phyloP scores from a whole-genome alignment of 768 basidiomycete species.

The Suillus tomentosus region DNA sequence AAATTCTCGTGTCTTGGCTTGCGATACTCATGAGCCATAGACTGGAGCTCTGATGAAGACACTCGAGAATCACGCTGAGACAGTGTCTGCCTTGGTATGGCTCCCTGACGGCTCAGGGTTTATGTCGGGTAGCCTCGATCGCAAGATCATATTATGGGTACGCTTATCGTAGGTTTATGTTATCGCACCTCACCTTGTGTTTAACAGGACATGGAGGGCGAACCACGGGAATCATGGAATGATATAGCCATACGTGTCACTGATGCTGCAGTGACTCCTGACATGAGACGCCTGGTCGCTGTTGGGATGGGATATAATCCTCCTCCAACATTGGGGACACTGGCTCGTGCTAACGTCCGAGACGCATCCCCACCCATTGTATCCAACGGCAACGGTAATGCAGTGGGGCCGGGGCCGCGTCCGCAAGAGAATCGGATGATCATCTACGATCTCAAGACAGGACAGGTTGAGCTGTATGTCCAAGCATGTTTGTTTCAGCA shows the following conservation, averaged over 20 bases:
- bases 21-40: constrained; percentile 40
- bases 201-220: constrained; percentile 73
- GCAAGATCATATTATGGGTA: constrained; percentile 84
- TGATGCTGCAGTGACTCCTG: constrained; percentile 85
- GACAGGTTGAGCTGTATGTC: constrained; percentile 67
- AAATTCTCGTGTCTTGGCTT: constrained; percentile 11
- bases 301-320: constrained; percentile 64
- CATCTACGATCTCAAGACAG: constrained; percentile 73
- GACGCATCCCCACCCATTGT: constrained; percentile 37
- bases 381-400: constrained; percentile 35
- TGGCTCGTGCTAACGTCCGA: constrained; percentile 33
- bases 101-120: constrained; percentile 88
- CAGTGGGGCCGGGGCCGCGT: constrained; percentile 34
- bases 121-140: constrained; percentile 86
- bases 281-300: constrained; percentile 81
- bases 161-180: constrained; percentile 23
- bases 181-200: constrained; percentile 18
- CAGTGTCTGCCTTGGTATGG: constrained; percentile 87
- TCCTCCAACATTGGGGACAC: constrained; percentile 18
- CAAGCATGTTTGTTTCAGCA: constrained; percentile 15
- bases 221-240: constrained; percentile 68
- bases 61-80: constrained; percentile 74
- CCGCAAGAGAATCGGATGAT: constrained; percentile 64
- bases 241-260: constrained; percentile 76
- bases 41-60: constrained; percentile 71